A percentile compares a stretch with the other conserved stretches of the same genome.
Evolutionary conservation across 176 grass and related monocot species (phyloP).

Genomic region (Aegilops tauschii): DNA sequence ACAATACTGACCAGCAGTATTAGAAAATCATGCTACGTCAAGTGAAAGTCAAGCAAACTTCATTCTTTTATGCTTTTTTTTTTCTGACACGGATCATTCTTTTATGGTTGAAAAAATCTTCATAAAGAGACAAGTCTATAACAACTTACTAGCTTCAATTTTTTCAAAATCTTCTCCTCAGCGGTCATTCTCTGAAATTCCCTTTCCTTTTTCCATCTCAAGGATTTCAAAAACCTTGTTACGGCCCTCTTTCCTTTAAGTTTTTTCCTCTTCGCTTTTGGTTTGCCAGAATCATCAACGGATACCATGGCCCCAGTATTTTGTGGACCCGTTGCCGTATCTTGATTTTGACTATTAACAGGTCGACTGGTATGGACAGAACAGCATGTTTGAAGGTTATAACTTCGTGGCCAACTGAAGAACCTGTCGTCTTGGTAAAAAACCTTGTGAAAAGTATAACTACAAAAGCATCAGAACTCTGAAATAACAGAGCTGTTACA

Average conservation of each 20-base stretch:
- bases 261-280: constrained; percentile 79
- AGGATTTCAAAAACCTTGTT: constrained; percentile 83
- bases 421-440: constrained; percentile 14
- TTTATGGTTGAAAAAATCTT: not conserved
- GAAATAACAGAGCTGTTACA: not conserved
- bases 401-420: constrained; percentile 8
- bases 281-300: constrained; percentile 27
- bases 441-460: constrained; percentile 58
- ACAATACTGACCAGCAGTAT: constrained; percentile 1
- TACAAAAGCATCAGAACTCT: constrained; percentile 40
- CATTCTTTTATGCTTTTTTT: not conserved
- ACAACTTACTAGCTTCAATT: constrained; percentile 70
- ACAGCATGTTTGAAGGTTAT: constrained; percentile 26
- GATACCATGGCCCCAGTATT: constrained; percentile 26
- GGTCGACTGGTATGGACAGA: constrained; percentile 50
- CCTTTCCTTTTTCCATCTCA: constrained; percentile 94
- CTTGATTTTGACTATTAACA: constrained; percentile 32
- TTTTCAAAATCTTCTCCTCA: constrained; percentile 91
- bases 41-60: not conserved
- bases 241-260: constrained; percentile 88
- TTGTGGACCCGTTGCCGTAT: constrained; percentile 21
- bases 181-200: constrained; percentile 91
- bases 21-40: not conserved
- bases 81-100: not conserved
- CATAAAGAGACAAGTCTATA: not conserved